Evolutionary conservation across 2,329 filamentous ascomycete genomes (phyloP).

Genomic region (Hymenoscyphus infarciens): DNA sequence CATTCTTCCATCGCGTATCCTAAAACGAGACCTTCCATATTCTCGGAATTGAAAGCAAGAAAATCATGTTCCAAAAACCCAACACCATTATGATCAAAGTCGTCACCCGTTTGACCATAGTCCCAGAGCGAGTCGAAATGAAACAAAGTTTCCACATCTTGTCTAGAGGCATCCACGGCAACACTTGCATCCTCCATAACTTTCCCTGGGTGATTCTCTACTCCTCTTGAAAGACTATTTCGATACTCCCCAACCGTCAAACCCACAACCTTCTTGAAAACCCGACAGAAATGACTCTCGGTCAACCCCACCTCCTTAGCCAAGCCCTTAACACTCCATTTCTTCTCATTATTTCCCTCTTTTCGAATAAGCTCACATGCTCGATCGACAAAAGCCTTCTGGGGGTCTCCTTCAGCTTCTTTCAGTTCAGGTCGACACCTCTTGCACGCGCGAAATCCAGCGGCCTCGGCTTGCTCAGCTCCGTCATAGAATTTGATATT

Average conservation of each 20-base stretch:
- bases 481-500: constrained; percentile 55
- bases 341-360: constrained; percentile 20
- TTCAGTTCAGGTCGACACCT: constrained; percentile 45
- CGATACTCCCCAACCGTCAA: constrained; percentile 38
- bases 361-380: constrained; percentile 34
- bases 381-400: constrained; percentile 43
- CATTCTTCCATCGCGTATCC: too few species aligned
- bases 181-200: background rate
- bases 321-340: constrained; percentile 43
- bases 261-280: constrained; percentile 54
- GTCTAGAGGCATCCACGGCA: background rate
- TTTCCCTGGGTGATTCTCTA: background rate
- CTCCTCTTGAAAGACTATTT: background rate
- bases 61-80: too few species aligned
- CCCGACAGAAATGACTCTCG: constrained; percentile 55
- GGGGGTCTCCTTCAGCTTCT: constrained; percentile 38
- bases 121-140: too few species aligned
- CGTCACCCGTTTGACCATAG: too few species aligned
- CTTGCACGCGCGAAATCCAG: constrained; percentile 55
- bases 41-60: too few species aligned
- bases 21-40: too few species aligned
- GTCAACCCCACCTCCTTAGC: constrained; percentile 50
- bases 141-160: too few species aligned
- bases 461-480: constrained; percentile 42
- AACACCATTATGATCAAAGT: too few species aligned